Evolutionary conservation across 2,329 filamentous ascomycete genomes (phyloP).

Genomic region (Keithomyces neogunnii): DNA sequence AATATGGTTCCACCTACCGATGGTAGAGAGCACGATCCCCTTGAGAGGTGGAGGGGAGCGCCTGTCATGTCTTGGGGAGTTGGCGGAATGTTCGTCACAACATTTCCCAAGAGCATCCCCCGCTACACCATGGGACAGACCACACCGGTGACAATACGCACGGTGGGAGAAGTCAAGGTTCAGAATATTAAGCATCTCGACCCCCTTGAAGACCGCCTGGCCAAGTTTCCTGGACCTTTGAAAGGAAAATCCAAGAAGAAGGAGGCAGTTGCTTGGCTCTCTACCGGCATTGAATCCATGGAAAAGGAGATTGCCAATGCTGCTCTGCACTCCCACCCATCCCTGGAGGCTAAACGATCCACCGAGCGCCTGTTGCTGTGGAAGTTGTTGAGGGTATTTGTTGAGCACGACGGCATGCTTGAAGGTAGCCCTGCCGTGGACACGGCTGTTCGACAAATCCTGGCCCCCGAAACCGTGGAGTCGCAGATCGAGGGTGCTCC

Average conservation of each 20-base stretch:
- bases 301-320: conserved; percentile 50
- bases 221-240: conserved; percentile 83
- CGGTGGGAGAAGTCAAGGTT: conserved; percentile 74
- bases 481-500: conserved; percentile 9
- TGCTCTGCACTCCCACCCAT: conserved; percentile 40
- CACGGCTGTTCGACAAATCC: conserved; percentile 63
- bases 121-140: conserved; percentile 70
- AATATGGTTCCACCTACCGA: conserved; percentile 56
- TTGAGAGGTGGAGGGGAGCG: conserved; percentile 84
- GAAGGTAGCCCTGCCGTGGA: conserved; percentile 66
- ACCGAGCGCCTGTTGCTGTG: conserved; percentile 78
- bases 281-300: conserved; percentile 63
- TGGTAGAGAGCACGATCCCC: conserved; percentile 61
- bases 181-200: conserved; percentile 65
- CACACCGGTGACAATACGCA: conserved; percentile 70
- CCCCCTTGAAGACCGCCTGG: conserved; percentile 61
- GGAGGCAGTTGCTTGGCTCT: conserved; percentile 76
- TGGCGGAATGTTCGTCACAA: conserved; percentile 72
- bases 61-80: conserved; percentile 85
- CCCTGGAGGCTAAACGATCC: conserved; percentile 58
- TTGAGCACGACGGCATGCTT: conserved; percentile 78
- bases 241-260: conserved; percentile 93
- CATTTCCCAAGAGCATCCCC: conserved; percentile 82
- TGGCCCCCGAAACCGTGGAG: conserved; percentile 49
- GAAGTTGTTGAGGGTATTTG: conserved; percentile 73